Conservation (phyloP, 2,329 filamentous ascomycete genomes). For the Orbilia oligospora region DNA sequence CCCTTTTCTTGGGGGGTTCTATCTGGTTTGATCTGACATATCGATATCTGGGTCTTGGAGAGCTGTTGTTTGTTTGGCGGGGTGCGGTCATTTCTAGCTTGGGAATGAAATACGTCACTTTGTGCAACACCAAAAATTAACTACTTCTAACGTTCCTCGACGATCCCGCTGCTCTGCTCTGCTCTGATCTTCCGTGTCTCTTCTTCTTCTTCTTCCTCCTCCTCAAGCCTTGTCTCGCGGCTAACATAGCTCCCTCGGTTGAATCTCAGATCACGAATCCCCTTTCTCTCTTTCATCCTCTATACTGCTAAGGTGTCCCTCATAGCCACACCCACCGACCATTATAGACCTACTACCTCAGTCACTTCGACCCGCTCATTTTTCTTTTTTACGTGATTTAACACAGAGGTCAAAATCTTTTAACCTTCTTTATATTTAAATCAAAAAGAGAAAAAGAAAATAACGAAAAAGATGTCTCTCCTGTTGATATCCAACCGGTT, state of each 20-base stretch:
- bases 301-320: neutral
- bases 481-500: conserved; percentile 77
- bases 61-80: conserved; percentile 14
- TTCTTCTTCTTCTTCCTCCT: too few relatives aligned
- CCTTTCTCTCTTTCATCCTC: neutral
- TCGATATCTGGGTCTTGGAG: neutral
- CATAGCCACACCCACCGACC: neutral
- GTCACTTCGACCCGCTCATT: neutral
- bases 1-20: too few relatives aligned
- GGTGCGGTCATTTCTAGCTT: conserved; percentile 17
- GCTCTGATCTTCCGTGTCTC: neutral
- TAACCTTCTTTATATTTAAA: neutral
- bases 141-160: neutral
- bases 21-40: neutral
- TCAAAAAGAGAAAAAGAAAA: neutral
- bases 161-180: conserved; percentile 9
- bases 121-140: conserved; percentile 40
- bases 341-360: neutral
- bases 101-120: conserved; percentile 48
- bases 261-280: neutral
- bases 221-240: neutral
- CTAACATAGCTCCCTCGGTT: neutral
- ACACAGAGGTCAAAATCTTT: neutral
- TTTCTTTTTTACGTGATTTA: conserved; percentile 4
- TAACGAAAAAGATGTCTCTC: conserved; percentile 40